Evolutionary conservation across 2,329 filamentous ascomycete genomes (phyloP).

Genomic region (Cryoendolithus antarcticus): DNA sequence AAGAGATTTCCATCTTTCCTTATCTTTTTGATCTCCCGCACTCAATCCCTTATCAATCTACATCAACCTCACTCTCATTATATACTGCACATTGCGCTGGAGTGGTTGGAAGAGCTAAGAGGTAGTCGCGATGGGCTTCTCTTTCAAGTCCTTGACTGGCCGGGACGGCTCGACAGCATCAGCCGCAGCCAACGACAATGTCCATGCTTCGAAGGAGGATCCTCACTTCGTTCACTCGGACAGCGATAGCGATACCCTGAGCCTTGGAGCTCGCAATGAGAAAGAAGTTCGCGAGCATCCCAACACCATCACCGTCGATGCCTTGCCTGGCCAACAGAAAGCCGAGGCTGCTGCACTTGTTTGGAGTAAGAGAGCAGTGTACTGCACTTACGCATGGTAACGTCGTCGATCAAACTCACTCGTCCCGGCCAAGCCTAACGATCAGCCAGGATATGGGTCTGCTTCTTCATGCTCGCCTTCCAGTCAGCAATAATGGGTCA

Average conservation of each 20-base stretch:
- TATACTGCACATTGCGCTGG: too few relatives aligned
- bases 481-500: conserved; percentile 19
- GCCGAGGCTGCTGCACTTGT: conserved; percentile 21
- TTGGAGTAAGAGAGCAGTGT: conserved; percentile 17
- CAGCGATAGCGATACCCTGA: conserved; percentile 11
- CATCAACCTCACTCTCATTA: too few relatives aligned
- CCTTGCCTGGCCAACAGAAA: conserved; percentile 19
- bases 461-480: conserved; percentile 26
- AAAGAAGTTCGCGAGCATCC: conserved; percentile 19
- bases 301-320: conserved; percentile 16
- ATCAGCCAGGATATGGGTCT: conserved; percentile 23
- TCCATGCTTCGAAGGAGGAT: too few relatives aligned
- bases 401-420: not conserved
- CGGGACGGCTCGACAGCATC: too few relatives aligned
- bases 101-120: too few relatives aligned
- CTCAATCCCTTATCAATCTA: too few relatives aligned
- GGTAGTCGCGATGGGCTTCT: too few relatives aligned
- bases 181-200: too few relatives aligned
- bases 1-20: too few relatives aligned
- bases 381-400: conserved; percentile 17
- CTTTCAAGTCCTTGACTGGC: too few relatives aligned
- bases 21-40: too few relatives aligned
- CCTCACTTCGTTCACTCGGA: not conserved
- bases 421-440: conserved; percentile 1
- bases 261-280: conserved; percentile 20